Conservation (phyloP, 257 asterid genomes). For the Eustoma russellianum region DNA sequence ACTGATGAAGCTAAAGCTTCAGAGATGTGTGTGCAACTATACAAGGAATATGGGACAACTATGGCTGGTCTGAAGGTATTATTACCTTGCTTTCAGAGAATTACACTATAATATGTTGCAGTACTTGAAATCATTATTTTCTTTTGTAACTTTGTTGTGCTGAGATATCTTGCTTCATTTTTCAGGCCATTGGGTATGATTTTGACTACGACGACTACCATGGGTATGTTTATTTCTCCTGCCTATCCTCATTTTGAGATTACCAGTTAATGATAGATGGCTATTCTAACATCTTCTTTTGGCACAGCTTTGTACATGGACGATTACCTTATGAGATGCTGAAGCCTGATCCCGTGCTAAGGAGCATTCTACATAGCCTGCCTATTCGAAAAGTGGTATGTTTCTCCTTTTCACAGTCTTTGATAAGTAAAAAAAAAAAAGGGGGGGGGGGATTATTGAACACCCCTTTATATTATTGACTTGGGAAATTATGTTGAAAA, state of each 20-base stretch:
- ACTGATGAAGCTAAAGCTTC: slow-evolving; percentile 57
- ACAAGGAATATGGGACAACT: slow-evolving; percentile 87
- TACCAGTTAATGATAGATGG: neutral
- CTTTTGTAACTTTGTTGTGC: too few relatives aligned
- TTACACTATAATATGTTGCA: too few relatives aligned
- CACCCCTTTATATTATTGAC: neutral
- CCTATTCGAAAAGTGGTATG: slow-evolving; percentile 81
- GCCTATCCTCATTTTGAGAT: slow-evolving; percentile 2
- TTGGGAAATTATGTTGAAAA: slow-evolving; percentile 1
- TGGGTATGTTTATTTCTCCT: slow-evolving; percentile 29
- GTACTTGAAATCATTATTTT: too few relatives aligned
- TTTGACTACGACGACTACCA: slow-evolving; percentile 85
- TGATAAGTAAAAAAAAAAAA: neutral
- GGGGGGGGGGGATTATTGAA: neutral
- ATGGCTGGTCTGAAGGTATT: slow-evolving; percentile 92
- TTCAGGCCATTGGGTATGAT: slow-evolving; percentile 67
- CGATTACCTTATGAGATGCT: slow-evolving; percentile 74
- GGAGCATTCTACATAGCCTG: slow-evolving; percentile 51
- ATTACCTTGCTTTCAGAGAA: neutral
- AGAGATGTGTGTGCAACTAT: slow-evolving; percentile 51
- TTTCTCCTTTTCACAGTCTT: neutral
- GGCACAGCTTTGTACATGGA: slow-evolving; percentile 71
- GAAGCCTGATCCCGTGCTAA: slow-evolving; percentile 55
- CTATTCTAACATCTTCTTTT: neutral
- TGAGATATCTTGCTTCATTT: slow-evolving; percentile 2